Evolutionary conservation across 2,329 filamentous ascomycete genomes (phyloP).

Genomic region (Juglanconis sp.): DNA sequence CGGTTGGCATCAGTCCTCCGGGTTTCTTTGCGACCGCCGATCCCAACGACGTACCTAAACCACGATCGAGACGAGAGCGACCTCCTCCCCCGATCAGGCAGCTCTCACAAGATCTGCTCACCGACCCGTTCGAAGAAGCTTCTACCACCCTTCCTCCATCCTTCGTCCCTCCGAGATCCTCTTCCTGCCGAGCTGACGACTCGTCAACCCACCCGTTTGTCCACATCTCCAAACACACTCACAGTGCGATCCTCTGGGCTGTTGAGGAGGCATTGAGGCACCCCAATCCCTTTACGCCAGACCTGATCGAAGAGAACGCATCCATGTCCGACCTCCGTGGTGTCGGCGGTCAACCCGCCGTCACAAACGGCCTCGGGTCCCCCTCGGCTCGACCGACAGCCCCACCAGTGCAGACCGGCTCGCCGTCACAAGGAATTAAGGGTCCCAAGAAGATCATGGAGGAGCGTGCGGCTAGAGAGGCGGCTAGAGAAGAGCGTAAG

Average conservation of each 20-base stretch:
- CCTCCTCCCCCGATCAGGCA: slow-evolving; percentile 29
- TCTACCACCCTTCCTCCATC: slow-evolving; percentile 31
- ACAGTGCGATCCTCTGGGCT: slow-evolving; percentile 86
- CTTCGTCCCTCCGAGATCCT: slow-evolving; percentile 26
- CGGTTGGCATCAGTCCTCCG: slow-evolving; percentile 45
- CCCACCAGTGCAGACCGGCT: slow-evolving; percentile 50
- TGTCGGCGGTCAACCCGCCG: slow-evolving; percentile 53
- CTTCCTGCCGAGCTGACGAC: slow-evolving; percentile 28
- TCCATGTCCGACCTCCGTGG: slow-evolving; percentile 79
- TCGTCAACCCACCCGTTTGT: slow-evolving; percentile 44
- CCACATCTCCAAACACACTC: slow-evolving; percentile 78
- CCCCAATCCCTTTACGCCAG: slow-evolving; percentile 78
- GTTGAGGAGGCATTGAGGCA: slow-evolving; percentile 86
- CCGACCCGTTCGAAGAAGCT: slow-evolving; percentile 40
- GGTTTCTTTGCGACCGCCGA: slow-evolving; percentile 34
- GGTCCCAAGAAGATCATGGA: slow-evolving; percentile 92
- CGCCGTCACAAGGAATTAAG: slow-evolving; percentile 62
- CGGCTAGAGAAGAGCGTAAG: slow-evolving; percentile 43
- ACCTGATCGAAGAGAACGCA: slow-evolving; percentile 83
- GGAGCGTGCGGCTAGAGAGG: slow-evolving; percentile 74
- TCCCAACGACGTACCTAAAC: slow-evolving; percentile 12
- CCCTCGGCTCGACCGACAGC: slow-evolving; percentile 43
- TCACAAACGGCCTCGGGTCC: slow-evolving; percentile 53
- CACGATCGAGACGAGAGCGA: not conserved
- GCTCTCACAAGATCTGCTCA: slow-evolving; percentile 46